Percentiles rank a stretch among this genome's conserved stretches.
These are phyloP conservation scores for Coprinopsis marcescibilis DNA, from an alignment of 768 basidiomycete species.

Conservation along the genomic window DNA sequence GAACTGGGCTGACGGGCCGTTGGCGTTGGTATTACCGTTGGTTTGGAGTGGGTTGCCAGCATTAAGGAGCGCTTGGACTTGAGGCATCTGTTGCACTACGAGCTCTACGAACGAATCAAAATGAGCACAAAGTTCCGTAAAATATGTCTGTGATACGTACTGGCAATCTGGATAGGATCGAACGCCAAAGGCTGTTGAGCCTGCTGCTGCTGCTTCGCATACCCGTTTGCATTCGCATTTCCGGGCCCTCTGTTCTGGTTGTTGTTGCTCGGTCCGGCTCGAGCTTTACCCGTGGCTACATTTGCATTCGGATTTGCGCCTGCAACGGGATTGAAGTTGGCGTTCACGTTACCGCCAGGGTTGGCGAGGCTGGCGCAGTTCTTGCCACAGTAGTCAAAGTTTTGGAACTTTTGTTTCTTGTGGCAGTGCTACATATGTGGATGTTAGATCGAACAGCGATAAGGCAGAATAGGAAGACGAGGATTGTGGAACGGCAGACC, in stretches of 20 bases:
- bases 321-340: background rate
- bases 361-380: conserved; percentile 50
- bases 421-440: conserved; percentile 40
- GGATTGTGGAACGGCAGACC: background rate
- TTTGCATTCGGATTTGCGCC: background rate
- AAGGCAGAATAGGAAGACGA: background rate
- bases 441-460: background rate
- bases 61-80: conserved; percentile 34
- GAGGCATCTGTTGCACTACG: conserved; percentile 42
- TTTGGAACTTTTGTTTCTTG: conserved; percentile 53
- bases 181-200: conserved; percentile 21
- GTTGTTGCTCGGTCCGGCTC: no score
- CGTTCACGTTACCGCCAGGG: conserved; percentile 18
- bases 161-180: conserved; percentile 35
- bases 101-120: conserved; percentile 26
- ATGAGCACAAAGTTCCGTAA: background rate
- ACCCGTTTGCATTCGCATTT: conserved; percentile 11
- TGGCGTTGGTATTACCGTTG: conserved; percentile 1
- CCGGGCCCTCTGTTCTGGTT: no score
- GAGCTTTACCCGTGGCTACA: no score
- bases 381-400: conserved; percentile 60
- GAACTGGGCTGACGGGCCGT: background rate
- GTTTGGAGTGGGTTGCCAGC: conserved; percentile 8
- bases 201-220: conserved; percentile 15
- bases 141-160: conserved; percentile 20